Conservation (phyloP, 2,329 filamentous ascomycete genomes). For the Claviceps sp. region DNA sequence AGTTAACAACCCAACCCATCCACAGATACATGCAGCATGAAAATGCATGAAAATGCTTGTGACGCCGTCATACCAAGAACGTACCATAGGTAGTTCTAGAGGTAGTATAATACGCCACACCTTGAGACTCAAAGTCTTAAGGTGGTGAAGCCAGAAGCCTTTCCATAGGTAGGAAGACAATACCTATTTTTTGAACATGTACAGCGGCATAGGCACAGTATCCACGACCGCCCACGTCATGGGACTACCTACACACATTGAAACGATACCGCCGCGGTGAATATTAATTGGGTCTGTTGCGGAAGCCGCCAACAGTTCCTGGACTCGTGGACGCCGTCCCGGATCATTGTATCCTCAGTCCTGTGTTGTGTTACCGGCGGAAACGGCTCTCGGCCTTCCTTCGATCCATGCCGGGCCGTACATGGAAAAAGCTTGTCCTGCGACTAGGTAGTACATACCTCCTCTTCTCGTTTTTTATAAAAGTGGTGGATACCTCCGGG, state of each 20-base stretch:
- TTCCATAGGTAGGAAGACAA: too few relatives aligned
- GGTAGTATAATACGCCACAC: too few relatives aligned
- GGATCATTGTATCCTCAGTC: not conserved
- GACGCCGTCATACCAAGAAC: too few relatives aligned
- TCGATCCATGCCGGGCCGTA: not conserved
- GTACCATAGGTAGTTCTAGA: too few relatives aligned
- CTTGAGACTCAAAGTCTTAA: too few relatives aligned
- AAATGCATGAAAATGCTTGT: too few relatives aligned
- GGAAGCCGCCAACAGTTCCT: not conserved
- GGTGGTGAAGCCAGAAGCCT: too few relatives aligned
- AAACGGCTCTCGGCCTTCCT: slow-evolving; percentile 2
- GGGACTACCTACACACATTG: not conserved
- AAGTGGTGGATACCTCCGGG: not conserved
- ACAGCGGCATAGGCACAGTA: not conserved
- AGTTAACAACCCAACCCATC: too few relatives aligned
- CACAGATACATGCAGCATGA: too few relatives aligned
- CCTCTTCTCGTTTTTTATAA: not conserved
- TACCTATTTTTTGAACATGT: too few relatives aligned
- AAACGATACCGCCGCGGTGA: not conserved
- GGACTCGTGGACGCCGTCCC: not conserved
- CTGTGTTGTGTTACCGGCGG: not conserved
- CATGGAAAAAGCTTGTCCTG: not conserved
- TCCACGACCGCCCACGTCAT: not conserved
- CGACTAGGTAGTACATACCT: too few relatives aligned
- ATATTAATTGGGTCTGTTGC: not conserved